Evolutionary conservation across 306 rosid species (phyloP), one percentile per base, ranked within the genome.

Genomic region (Parietaria judaica): DNA sequence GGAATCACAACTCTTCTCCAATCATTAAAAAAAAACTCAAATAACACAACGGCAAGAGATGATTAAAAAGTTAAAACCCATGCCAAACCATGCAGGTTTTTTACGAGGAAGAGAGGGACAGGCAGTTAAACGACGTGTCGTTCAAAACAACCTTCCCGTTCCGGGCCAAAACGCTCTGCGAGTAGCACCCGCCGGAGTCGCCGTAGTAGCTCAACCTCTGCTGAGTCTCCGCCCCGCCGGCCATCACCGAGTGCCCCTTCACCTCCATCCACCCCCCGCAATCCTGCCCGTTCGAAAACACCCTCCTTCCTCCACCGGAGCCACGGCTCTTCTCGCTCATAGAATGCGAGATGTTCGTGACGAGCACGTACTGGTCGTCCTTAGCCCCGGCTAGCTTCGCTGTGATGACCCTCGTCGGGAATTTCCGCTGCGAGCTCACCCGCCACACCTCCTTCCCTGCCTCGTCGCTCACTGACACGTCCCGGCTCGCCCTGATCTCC

Each of bases 221-320:
- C 16, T 3, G 6, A 2, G 95, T 89, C 11, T 50, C 55, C 3
- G 83, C 91, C 6, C 54, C 52, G 38, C 97, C 97, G 7, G 78
- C 65, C 3, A 86, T 62, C 58, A 89, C 95, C 43, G 79, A 68
- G 63, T 89, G 95, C 64, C 70, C 97, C 82, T 70, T 65, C 11
- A 89, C 91, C 71, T 74, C 77, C 79, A 86, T 86, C 97, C 97
- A 89, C 8, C 97, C 97, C 3, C 34, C 60, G 0, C 83, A 86
- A 56, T 74, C 78, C 75, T 89, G 97, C 1, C 4, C 8, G 60
- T 83, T 83, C 53, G 12, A 14, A 34, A 81, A 36, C 6, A 49
- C 52, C 12, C 58, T 82, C 13, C 15, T 5, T 1, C 49, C 44
- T 3, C 66, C 45, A 6, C 64, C 64, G 3, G 77, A 60, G 0